Base-by-base conservation (phyloP, 169 alveolate genomes). In the Blepharisma undulans region DNA sequence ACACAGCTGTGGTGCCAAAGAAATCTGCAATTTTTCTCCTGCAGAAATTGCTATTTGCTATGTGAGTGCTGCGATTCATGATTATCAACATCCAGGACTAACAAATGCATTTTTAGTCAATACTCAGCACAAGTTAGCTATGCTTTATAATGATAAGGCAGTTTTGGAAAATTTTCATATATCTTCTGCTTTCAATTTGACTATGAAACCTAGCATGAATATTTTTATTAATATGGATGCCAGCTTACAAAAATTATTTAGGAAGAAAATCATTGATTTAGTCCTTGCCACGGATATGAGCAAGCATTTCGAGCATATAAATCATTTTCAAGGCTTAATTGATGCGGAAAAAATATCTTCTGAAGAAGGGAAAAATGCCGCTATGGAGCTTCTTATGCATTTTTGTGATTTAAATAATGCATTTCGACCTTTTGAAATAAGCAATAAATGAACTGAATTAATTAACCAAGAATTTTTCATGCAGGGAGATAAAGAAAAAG, bases 161-260 rank as follows among this genome's bases (percentile, higher is more conserved):
- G 96, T 94, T 5, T 90, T 96, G 34, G 98, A 96, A 91, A 95
- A 92, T 85, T 95, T 93, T 84, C 98, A 96, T 94, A 94, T 95
- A 7, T 93, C 98, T 1, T 87, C 94, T 77, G 94, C 96, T 27
- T 96, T 96, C 91, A 34, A 82, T 72, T 84, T 90, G 30, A 72
- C 91, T 74, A 82, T 87, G 22, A 30, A 80, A n/a, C 91, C 85
- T 25, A 81, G 90, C 25, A 74, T 34, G 19, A 79, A 93, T 66
- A 78, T 94, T 22, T 84, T 91, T 76, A 84, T 81, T 88, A 34
- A 90, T 19, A 80, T 94, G 19, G 48, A 88, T n/a, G n/a, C 92
- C 82, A 76, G 96, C 92, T 22, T 96, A n/a, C 90, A 48, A 92
- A 87, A 92, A 66, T 81, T 82, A 19, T 84, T 92, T 19, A 80